Base-by-base conservation (phyloP, 208 protist genomes). In the Trypanosoma avium region DNA sequence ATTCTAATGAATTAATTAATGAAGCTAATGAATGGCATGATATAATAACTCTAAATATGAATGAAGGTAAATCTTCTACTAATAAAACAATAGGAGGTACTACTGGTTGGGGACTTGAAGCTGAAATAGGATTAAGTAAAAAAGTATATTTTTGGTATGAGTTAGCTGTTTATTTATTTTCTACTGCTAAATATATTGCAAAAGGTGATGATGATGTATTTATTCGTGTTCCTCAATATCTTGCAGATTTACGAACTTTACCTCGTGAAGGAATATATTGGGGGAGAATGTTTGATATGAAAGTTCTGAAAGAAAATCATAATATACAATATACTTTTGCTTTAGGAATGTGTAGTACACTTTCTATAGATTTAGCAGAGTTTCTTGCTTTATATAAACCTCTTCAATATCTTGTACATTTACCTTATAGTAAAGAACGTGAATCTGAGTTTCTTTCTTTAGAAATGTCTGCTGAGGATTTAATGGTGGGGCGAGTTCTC, bases 151-250 rank as follows among this genome's bases (percentile, higher is more conserved):
- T 79, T 35, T 75, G 67, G 67, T 56, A 73, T 35, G 24, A 45
- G 10, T 73, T 70, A 53, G 67, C 67, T 32, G 66, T 75, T 58
- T 40, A 61, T 49, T 45, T 53, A 2, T 79, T 75, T 59, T 47
- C 21, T 21, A 36, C 54, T 8, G 60, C 69, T 24, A 63, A 62
- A 6, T 79, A 61, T 61, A 59, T 79, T 48, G 43, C 66, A 19
- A 79, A 79, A 36, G 68, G 61, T 19, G 73, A 79, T 43, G 73
- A 79, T 54, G 73, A 79, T 40, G 33, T 49, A 22, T 79, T 70
- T 40, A 3, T 74, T 53, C 70, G 71, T 56, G 73, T 79, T 66
- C 73, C 73, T 54, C 67, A 79, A 55, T 65, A 66, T 35, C 30
- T 79, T 38, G 32, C 59, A 22, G 73, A 73, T 55, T 22, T 74